Conservation (phyloP, 2,329 filamentous ascomycete species). For the Penicillium griseofulvum region DNA sequence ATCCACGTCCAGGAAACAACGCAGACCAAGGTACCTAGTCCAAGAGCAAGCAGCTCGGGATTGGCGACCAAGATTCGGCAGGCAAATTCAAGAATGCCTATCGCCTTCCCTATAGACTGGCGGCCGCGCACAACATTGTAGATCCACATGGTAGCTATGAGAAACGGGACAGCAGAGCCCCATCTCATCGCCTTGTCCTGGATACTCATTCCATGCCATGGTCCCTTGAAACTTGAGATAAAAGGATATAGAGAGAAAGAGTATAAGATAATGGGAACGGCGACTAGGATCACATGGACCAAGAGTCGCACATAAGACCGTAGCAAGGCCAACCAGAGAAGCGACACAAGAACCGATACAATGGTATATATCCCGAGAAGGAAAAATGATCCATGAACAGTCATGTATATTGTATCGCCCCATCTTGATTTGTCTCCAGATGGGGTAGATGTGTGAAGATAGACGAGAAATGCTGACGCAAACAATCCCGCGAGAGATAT, state of each 20-base stretch:
- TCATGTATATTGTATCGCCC: slow-evolving; percentile 92
- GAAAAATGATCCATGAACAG: slow-evolving; percentile 79
- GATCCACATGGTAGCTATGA: slow-evolving; percentile 73
- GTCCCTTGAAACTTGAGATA: slow-evolving; percentile 80
- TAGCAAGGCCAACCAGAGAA: slow-evolving; percentile 85
- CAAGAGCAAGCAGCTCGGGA: slow-evolving; percentile 77
- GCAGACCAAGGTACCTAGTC: slow-evolving; percentile 69
- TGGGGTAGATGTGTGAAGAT: slow-evolving; percentile 78
- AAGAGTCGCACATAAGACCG: slow-evolving; percentile 84
- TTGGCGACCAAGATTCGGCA: slow-evolving; percentile 84
- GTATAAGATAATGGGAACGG: slow-evolving; percentile 80
- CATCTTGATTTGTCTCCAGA: slow-evolving; percentile 63
- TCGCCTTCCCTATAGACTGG: slow-evolving; percentile 74
- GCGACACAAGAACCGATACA: slow-evolving; percentile 80
- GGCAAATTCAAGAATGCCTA: slow-evolving; percentile 88
- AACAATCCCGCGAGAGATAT: slow-evolving; percentile 81
- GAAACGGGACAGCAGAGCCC: slow-evolving; percentile 72
- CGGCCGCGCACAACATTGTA: slow-evolving; percentile 80
- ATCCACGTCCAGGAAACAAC: slow-evolving; percentile 91
- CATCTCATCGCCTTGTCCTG: slow-evolving; percentile 90
- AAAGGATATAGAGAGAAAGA: slow-evolving; percentile 91
- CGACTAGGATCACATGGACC: slow-evolving; percentile 74
- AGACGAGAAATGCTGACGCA: slow-evolving; percentile 84
- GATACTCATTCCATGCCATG: slow-evolving; percentile 69
- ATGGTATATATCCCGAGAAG: slow-evolving; percentile 88